Evolutionary conservation across 2,329 filamentous ascomycete genomes (phyloP).

Genomic region (Cladosporium colombiae): DNA sequence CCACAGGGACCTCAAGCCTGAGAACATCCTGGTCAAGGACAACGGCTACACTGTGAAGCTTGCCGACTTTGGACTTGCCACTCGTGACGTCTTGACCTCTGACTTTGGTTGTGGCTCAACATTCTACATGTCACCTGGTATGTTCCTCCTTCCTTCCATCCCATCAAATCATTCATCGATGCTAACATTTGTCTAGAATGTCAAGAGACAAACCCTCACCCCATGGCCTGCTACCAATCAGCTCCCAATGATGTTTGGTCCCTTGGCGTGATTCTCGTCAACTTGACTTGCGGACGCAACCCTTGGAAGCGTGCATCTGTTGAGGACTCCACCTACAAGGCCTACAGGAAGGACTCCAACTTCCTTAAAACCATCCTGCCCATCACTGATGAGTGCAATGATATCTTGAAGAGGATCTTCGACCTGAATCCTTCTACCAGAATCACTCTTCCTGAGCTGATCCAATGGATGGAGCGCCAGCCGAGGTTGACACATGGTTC

Average conservation of each 20-base stretch:
- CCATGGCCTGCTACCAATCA: conserved; percentile 77
- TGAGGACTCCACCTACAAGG: conserved; percentile 93
- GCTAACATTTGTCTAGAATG: conserved; percentile 67
- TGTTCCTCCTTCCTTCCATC: conserved; percentile 11
- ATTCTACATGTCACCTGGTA: conserved; percentile 99
- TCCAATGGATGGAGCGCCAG: conserved; percentile 62
- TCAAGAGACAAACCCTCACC: conserved; percentile 72
- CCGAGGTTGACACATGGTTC: conserved; percentile 63
- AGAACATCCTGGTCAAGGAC: conserved; percentile 94
- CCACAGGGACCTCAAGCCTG: conserved; percentile 95
- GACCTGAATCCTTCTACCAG: conserved; percentile 79
- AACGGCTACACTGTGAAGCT: conserved; percentile 88
- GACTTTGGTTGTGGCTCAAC: conserved; percentile 98
- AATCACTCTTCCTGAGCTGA: conserved; percentile 75
- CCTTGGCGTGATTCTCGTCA: conserved; percentile 95
- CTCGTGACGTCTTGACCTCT: conserved; percentile 76
- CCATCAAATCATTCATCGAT: conserved; percentile 25
- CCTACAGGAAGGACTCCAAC: conserved; percentile 78
- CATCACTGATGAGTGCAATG: conserved; percentile 83
- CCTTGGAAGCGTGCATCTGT: conserved; percentile 96
- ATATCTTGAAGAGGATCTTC: conserved; percentile 85
- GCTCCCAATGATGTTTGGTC: conserved; percentile 98
- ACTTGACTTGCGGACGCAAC: conserved; percentile 95
- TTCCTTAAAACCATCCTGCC: conserved; percentile 94
- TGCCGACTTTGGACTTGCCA: conserved; percentile 95